Base-by-base conservation (phyloP, 805 yeast species). In the Wickerhamiella shivajii region DNA sequence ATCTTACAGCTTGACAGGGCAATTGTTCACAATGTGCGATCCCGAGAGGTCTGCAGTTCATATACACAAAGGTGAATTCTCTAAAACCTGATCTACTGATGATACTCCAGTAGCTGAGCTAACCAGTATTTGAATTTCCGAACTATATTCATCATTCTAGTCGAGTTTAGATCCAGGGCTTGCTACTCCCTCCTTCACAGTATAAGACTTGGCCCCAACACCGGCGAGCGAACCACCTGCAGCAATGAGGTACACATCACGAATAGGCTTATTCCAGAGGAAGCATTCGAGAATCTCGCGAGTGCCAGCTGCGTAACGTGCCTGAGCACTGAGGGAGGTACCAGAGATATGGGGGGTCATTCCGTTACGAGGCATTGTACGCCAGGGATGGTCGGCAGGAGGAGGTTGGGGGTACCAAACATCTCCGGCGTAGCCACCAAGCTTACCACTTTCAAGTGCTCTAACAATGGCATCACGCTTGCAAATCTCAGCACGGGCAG, bases 381-480 rank as follows among this genome's bases (percentile, higher is more conserved):
- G 66, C 90, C 90, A 78, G 44, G 84, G 84, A 50, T 77, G 84
- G 53, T 65, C 66, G 35, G 61, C 59, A 42, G 84, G 83, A 18
- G 87, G 79, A 27, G 92, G 92, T 56, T 78, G 92, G n/a, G 75
- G 76, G 61, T 49, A 67, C 83, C 87, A 77, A 33, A 78, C 90
- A 55, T 78, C 90, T 45, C 87, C 90, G 47, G 85, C 90, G 51
- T 77, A 78, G 33, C 85, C 87, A 47, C 75, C 63, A 31, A 78
- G 52, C 45, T 74, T 74, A 31, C 90, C 90, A 24, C 70, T 57
- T 35, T 62, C 51, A 24, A 78, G 67, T 1, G 87, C 87, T 10
- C 64, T 84, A 0, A 81, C 84, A 42, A 78, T 77, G 45, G 74
- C 90, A 49, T 76, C 65, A 31, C 69, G 75, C 37, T 66, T 72